phyloP scores from a whole-genome alignment of 345 rosid genomes.

The Pistacia integerrima region DNA sequence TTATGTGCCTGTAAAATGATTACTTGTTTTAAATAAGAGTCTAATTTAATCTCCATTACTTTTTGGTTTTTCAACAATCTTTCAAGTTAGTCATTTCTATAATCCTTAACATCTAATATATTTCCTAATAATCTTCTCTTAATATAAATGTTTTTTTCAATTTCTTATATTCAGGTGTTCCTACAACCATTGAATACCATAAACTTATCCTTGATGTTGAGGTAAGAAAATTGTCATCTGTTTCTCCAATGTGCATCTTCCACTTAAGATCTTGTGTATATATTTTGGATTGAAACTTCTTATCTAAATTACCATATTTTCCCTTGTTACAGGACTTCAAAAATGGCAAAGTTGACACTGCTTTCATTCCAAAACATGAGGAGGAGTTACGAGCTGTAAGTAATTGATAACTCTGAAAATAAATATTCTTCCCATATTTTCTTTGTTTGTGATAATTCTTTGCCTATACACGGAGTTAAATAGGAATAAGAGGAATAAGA shows the following conservation, averaged over 20 bases:
- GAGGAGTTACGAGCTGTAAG: conserved; percentile 80
- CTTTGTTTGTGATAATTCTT: background rate
- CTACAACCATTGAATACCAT: conserved; percentile 93
- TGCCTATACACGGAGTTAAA: background rate
- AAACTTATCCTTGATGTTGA: conserved; percentile 96
- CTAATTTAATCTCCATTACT: background rate
- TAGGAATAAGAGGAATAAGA: conserved; percentile 18
- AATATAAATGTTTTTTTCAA: background rate
- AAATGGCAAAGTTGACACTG: conserved; percentile 96
- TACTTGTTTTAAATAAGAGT: background rate
- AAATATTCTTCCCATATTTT: background rate
- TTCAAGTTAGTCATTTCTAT: background rate
- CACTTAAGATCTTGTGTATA: background rate
- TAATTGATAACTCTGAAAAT: conserved; percentile 17
- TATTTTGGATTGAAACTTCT: conserved; percentile 7
- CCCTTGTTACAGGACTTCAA: conserved; percentile 70
- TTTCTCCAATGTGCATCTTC: background rate
- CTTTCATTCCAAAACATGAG: conserved; percentile 95
- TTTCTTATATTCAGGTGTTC: conserved; percentile 64
- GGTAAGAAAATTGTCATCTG: conserved; percentile 43
- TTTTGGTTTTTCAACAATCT: background rate
- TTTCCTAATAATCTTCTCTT: conserved; percentile 11
- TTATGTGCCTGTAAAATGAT: background rate
- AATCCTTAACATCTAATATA: background rate
- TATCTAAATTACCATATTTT: conserved; percentile 11